phyloP scores from a whole-genome alignment of 2,329 filamentous ascomycete species.

The Endothia cerciana region DNA sequence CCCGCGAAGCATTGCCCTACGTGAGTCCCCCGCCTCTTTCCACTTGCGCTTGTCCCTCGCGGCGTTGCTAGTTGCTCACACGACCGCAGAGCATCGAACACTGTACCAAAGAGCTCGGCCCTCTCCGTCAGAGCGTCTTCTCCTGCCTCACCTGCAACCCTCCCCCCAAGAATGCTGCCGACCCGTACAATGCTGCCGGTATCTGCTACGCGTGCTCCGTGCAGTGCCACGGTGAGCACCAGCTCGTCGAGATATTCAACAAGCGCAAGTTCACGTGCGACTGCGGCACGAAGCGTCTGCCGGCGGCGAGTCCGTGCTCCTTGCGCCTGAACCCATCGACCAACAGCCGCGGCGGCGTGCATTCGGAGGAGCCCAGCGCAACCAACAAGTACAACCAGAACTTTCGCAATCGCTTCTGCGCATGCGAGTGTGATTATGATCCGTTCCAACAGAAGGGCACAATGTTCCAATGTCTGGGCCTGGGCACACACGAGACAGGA shows the following conservation, averaged over 20 bases:
- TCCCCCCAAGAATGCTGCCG: conserved; percentile 64
- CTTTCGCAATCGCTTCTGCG: conserved; percentile 90
- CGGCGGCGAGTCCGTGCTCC: conserved; percentile 71
- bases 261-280: conserved; percentile 97
- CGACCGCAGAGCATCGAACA: conserved; percentile 78
- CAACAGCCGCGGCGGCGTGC: conserved; percentile 75
- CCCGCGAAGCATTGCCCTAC: conserved; percentile 91
- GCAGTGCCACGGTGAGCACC: conserved; percentile 94
- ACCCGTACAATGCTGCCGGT: conserved; percentile 73
- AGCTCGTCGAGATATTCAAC: conserved; percentile 90
- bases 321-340: conserved; percentile 74
- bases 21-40: conserved; percentile 56
- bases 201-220: conserved; percentile 98
- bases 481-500: conserved; percentile 78
- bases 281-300: conserved; percentile 85
- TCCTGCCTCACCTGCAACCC: conserved; percentile 95
- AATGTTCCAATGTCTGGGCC: conserved; percentile 95
- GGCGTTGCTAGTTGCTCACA: conserved; percentile 26
- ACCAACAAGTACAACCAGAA: conserved; percentile 95
- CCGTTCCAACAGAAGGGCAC: conserved; percentile 88
- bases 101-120: conserved; percentile 88
- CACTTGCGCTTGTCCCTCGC: not conserved
- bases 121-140: conserved; percentile 86
- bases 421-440: conserved; percentile 86
- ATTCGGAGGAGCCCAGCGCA: conserved; percentile 71